Evolutionary conservation across 73 alveolate species (phyloP).

Genomic region (Paramecium sonneborni): DNA sequence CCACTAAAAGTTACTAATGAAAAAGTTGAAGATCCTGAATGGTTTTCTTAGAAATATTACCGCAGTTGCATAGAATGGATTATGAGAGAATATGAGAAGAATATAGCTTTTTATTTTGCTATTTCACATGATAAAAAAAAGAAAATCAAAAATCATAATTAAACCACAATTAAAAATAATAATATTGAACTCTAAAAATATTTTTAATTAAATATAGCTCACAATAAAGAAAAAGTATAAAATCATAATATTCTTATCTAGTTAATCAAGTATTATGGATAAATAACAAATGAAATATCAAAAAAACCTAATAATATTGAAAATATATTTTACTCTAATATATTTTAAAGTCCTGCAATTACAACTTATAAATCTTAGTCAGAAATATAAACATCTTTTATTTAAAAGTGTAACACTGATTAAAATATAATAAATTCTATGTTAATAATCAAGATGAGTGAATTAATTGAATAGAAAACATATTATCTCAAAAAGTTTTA

Average conservation of each 20-base stretch:
- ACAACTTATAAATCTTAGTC: background rate
- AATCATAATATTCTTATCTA: background rate
- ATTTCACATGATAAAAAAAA: background rate
- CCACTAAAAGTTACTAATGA: background rate
- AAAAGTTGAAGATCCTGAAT: background rate
- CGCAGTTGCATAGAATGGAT: background rate
- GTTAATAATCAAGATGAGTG: background rate
- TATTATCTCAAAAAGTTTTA: background rate
- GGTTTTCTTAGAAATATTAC: background rate
- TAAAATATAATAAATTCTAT: background rate
- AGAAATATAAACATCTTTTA: background rate
- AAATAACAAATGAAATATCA: background rate
- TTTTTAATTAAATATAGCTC: background rate
- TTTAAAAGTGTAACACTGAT: background rate
- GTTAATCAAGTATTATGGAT: background rate
- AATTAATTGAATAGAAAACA: background rate
- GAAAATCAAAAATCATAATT: background rate
- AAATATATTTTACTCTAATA: background rate
- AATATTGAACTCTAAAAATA: background rate
- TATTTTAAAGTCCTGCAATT: background rate
- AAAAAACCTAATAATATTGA: background rate
- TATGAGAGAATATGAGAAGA: background rate
- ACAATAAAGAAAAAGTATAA: background rate
- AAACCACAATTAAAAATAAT: background rate
- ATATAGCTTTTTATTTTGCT: background rate